Evolutionary conservation across 2,329 filamentous ascomycete species (phyloP).

Genomic region (Exophiala sp.): DNA sequence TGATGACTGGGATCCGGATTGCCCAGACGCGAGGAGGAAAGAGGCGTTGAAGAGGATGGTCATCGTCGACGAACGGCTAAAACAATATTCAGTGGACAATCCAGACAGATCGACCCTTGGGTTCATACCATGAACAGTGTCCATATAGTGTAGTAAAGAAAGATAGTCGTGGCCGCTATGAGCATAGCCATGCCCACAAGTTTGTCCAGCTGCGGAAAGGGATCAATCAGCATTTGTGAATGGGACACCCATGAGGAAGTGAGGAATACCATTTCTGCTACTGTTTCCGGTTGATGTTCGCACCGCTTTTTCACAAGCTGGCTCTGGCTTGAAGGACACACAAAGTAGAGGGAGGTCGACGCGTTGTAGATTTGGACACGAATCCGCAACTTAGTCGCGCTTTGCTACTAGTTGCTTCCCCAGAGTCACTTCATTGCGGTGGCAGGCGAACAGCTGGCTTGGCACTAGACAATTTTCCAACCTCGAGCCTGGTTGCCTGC

Average conservation of each 20-base stretch:
- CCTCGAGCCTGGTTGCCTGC: slow-evolving; percentile 4
- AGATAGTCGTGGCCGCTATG: slow-evolving; percentile 64
- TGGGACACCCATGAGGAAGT: neutral
- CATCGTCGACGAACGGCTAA: slow-evolving; percentile 93
- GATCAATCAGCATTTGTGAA: slow-evolving; percentile 3
- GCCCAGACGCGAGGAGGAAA: slow-evolving; percentile 98
- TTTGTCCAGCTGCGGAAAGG: slow-evolving; percentile 71
- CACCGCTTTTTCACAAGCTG: neutral
- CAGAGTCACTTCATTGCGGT: neutral
- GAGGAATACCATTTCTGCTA: slow-evolving; percentile 14
- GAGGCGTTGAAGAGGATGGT: slow-evolving; percentile 86
- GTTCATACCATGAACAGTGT: slow-evolving; percentile 89
- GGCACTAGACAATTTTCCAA: slow-evolving; percentile 6
- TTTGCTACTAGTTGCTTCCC: slow-evolving; percentile 1
- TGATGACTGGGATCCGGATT: slow-evolving; percentile 94
- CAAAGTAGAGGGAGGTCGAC: neutral
- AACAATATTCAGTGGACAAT: slow-evolving; percentile 4
- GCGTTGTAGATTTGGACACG: slow-evolving; percentile 19
- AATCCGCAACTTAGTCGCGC: slow-evolving; percentile 14
- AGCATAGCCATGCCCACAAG: slow-evolving; percentile 71
- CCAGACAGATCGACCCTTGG: no score
- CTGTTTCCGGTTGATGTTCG: neutral
- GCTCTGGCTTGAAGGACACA: neutral
- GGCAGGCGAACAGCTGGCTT: neutral
- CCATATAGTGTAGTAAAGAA: slow-evolving; percentile 95